Evolutionary conservation across 805 yeast genomes (phyloP), one percentile per base, ranked within the genome.

Genomic region (Yarrowia bubula): DNA sequence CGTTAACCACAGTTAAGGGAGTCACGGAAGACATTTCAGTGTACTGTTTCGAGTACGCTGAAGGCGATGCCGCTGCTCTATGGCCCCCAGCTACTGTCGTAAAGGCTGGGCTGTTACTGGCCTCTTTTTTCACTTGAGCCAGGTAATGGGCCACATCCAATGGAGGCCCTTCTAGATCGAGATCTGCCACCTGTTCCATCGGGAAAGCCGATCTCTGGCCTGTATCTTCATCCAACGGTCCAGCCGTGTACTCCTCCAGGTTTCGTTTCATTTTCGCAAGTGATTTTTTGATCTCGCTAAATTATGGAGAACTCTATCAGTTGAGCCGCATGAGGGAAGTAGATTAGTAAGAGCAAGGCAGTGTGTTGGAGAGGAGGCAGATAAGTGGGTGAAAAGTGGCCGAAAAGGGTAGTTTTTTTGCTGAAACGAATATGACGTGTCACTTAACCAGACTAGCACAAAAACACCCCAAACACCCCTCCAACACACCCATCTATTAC

Each of bases 151-250:
- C 61, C 15, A 55, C 61, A 41, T 55, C 61, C 31, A 31, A 8
- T 10, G 47, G 47, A 3, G 61, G 37, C 9, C 61, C 61, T 0
- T 55, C 61, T 17, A 55, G 28, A 15, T 55, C 61, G 22, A 28
- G 51, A 8, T 48, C 38, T 32, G 28, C 39, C 4, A 35, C 68
- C 4, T 47, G 47, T n/a, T 50, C 64, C n/a, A 68, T 35, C 1
- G 76, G 78, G 22, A 75, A 70, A 43, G 75, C 77, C 8, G 73
- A 64, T 11, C 72, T 66, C 65, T 73, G 75, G 17, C 76, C 75
- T 14, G 70, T 60, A 1, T 57, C 61, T 8, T 67, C 69, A 44
- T 73, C 74, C 17, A 72, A 17, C n/a, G 72, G 71, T 22, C 73
- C 74, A 1, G 70, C 58, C 18, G 67, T 61, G 47, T 55, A 55